Conservation (phyloP, 2,329 filamentous ascomycete species). For the Microcyclosporella mali region DNA sequence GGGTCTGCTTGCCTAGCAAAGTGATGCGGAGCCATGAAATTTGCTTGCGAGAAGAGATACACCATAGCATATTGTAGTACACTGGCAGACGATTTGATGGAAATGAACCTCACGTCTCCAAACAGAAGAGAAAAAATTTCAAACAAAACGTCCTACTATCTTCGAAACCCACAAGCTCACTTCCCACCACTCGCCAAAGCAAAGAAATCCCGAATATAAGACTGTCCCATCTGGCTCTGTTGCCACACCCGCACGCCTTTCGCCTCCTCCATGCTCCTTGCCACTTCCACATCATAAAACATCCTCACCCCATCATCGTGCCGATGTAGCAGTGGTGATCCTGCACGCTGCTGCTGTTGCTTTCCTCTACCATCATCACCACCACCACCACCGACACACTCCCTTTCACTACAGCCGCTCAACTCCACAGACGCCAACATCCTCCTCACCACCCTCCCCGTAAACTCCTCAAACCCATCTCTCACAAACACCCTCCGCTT, state of each 20-base stretch:
- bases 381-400: not conserved
- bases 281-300: not conserved
- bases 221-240: not conserved
- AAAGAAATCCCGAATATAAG: not conserved
- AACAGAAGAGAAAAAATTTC: no score
- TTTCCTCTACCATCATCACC: no score
- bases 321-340: not conserved
- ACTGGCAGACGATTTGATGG: not conserved
- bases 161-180: not conserved
- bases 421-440: not conserved
- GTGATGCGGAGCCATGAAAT: not conserved
- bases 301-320: slow-evolving; percentile 1
- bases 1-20: no score
- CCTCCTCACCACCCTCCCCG: not conserved
- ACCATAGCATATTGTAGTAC: slow-evolving; percentile 1
- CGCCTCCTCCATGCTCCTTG: not conserved
- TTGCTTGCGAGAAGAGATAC: no score
- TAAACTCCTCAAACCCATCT: slow-evolving; percentile 1
- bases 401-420: not conserved
- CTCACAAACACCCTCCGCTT: not conserved
- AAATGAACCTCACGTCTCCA: no score
- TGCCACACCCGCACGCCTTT: not conserved
- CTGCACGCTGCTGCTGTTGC: no score
- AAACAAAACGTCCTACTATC: no score
- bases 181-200: not conserved